Base-by-base conservation (phyloP, 2,329 filamentous ascomycete genomes). In the Aspergillus amoenus region DNA sequence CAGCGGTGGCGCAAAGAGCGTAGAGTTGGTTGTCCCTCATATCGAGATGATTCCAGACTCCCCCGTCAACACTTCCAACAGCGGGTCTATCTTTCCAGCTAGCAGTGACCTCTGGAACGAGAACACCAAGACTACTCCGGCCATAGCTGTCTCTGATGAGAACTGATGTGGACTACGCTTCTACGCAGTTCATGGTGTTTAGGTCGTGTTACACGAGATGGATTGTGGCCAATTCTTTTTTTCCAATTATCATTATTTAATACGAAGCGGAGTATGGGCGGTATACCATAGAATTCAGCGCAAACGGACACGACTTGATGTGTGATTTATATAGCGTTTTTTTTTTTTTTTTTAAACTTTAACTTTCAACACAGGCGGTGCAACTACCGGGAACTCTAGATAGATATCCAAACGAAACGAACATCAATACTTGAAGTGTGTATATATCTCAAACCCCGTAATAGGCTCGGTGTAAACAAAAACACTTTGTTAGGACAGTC, bases 1-100 rank as follows among this genome's bases (percentile, higher is more conserved):
- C 47, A 66, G 67, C 52, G 59, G 66, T 5, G 68, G 64, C 32
- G 64, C 63, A 27, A 74, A 74, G 61, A 71, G 74, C 11, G 66
- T 76, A 8, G 73, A 76, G 30, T 65, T 78, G 21, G 75, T 78
- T 12, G 70, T 76, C 13, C 76, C 76, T 22, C 75, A 76, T 43
- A 62, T 76, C n/a, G 52, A 53, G 3, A 57, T 59, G 2, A 51
- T 47, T 5, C 58, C 56, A 22, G 62, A 66, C 30, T 55, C 61
- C 4, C 53, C 60, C 5, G 49, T 65, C 13, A 61, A 66, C 17
- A 47, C 66, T 17, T 56, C 59, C 21, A 64, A 68, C 21, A 58
- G 60, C 8, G 68, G 65, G 11, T 69, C 70, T 3, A 66, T 71
- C 13, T 68, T 70, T 41, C 68, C 67, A 3, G 68, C 68, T 22